Evolutionary conservation across 2,329 filamentous ascomycete species (phyloP).

Genomic region (Fusarium nelsonii): DNA sequence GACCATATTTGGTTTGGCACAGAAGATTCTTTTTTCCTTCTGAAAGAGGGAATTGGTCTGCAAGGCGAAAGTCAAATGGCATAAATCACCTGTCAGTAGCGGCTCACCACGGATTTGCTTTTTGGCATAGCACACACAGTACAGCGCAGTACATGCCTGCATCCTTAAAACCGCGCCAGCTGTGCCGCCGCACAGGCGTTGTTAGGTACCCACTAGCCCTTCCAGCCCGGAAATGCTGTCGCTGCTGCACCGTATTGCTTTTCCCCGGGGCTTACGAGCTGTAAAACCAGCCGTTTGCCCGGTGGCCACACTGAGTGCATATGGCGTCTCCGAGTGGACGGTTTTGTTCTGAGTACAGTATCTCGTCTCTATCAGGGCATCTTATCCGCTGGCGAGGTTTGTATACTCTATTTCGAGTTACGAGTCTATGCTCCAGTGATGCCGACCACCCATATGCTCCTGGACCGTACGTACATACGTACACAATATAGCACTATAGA

Average conservation of each 20-base stretch:
- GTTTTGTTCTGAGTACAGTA: background rate
- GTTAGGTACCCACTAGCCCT: constrained; percentile 5
- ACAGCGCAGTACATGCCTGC: background rate
- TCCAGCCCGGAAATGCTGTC: constrained; percentile 18
- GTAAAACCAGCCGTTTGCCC: constrained; percentile 1
- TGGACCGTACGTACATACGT: background rate
- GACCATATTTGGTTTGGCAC: constrained; percentile 17
- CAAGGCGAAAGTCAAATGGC: constrained; percentile 32
- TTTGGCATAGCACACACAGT: constrained; percentile 5
- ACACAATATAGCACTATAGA: constrained; percentile 3
- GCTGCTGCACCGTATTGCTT: constrained; percentile 17
- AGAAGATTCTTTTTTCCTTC: constrained; percentile 40
- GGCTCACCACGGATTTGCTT: constrained; percentile 11
- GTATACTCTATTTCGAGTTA: no score
- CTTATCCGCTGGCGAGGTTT: background rate
- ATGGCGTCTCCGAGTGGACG: constrained; percentile 6
- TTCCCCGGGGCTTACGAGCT: constrained; percentile 17
- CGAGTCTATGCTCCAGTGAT: no score
- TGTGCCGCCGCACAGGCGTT: constrained; percentile 24
- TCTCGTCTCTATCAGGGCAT: background rate
- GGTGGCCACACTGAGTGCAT: constrained; percentile 1
- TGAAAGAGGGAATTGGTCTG: constrained; percentile 32
- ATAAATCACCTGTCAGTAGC: constrained; percentile 28
- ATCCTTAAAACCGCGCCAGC: constrained; percentile 8
- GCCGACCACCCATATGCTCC: background rate